phyloP scores from a whole-genome alignment of 1,284 basidiomycete genomes.

The Singerocomus inundabilis region DNA sequence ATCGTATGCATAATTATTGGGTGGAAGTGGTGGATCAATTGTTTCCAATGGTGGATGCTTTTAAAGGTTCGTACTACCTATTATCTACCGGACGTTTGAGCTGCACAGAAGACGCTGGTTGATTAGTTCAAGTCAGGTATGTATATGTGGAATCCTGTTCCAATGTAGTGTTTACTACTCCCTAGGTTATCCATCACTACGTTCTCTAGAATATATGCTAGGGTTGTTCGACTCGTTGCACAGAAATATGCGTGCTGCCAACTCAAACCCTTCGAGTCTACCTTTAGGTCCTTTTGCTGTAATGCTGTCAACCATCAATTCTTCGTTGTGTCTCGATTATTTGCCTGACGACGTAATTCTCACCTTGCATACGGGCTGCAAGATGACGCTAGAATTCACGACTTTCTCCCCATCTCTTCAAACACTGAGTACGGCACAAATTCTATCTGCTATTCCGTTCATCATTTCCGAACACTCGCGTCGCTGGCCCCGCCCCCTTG shows the following conservation, averaged over 20 bases:
- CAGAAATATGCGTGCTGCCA: background rate
- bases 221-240: slow-evolving; percentile 3
- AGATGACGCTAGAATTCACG: slow-evolving; percentile 28
- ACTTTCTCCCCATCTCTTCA: slow-evolving; percentile 26
- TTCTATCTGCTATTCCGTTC: slow-evolving; percentile 31
- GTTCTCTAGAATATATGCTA: background rate
- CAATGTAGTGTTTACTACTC: background rate
- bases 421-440: slow-evolving; percentile 16
- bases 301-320: slow-evolving; percentile 1
- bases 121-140: slow-evolving; percentile 22
- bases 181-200: background rate
- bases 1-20: slow-evolving; percentile 25
- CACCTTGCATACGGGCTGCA: slow-evolving; percentile 10
- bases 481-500: slow-evolving; percentile 24
- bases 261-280: background rate
- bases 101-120: background rate
- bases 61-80: slow-evolving; percentile 25
- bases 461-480: slow-evolving; percentile 15
- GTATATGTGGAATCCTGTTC: slow-evolving; percentile 14
- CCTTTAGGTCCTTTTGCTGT: slow-evolving; percentile 3
- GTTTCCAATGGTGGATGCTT: slow-evolving; percentile 25
- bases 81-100: slow-evolving; percentile 1
- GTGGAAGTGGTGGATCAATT: slow-evolving; percentile 31
- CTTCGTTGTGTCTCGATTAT: slow-evolving; percentile 25
- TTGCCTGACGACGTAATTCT: slow-evolving; percentile 10